phyloP scores from a whole-genome alignment of 2,329 filamentous ascomycete genomes.

The Orbilia javanica region DNA sequence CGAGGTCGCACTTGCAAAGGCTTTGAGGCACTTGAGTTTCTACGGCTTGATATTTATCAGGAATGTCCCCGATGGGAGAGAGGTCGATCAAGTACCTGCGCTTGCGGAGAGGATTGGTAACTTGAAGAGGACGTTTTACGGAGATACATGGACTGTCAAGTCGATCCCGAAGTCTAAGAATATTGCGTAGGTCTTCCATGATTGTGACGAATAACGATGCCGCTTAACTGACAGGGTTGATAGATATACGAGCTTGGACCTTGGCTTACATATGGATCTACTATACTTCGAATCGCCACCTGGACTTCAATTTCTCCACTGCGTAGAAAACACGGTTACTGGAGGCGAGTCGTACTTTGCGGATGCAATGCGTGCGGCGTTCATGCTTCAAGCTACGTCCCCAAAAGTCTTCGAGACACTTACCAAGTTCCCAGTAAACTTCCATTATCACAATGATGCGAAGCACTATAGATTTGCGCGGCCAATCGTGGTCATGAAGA shows the following conservation, averaged over 20 bases:
- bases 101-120: constrained; percentile 81
- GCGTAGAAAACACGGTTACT: constrained; percentile 80
- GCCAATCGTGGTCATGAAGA: constrained; percentile 69
- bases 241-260: constrained; percentile 79
- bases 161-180: constrained; percentile 87
- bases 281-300: constrained; percentile 86
- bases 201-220: constrained; percentile 59
- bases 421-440: constrained; percentile 68
- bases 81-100: constrained; percentile 71
- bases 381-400: constrained; percentile 63
- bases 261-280: constrained; percentile 93
- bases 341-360: constrained; percentile 90
- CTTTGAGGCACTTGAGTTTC: constrained; percentile 73
- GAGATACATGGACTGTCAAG: constrained; percentile 87
- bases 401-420: constrained; percentile 65
- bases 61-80: constrained; percentile 76
- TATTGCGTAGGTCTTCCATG: constrained; percentile 71
- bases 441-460: constrained; percentile 77
- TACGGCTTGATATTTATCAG: constrained; percentile 83
- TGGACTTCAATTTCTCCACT: constrained; percentile 88
- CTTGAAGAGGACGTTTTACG: constrained; percentile 90
- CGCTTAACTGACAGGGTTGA: not conserved
- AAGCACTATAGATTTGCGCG: constrained; percentile 74
- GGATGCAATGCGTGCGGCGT: constrained; percentile 76
- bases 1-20: constrained; percentile 72